These are phyloP conservation scores for Sedum album DNA, from an alignment of 164 flowering plant genomes.

Conservation along the genomic window DNA sequence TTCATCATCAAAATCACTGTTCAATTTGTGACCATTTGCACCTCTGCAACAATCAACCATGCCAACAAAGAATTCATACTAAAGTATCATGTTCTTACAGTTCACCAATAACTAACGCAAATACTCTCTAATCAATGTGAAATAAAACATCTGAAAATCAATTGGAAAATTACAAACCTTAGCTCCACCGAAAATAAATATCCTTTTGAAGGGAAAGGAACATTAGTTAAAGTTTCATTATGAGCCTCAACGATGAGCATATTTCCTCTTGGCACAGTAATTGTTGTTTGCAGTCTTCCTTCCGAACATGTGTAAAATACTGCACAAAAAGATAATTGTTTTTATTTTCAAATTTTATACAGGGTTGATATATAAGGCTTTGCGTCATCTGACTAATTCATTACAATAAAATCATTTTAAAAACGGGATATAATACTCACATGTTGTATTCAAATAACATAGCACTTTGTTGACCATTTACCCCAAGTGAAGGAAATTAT, in stretches of 20 bases:
- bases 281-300: constrained; percentile 49
- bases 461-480: background rate
- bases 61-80: background rate
- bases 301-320: constrained; percentile 39
- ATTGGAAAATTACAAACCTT: constrained; percentile 33
- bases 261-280: constrained; percentile 38
- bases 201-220: constrained; percentile 60
- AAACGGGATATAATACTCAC: background rate
- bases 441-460: background rate
- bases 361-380: background rate
- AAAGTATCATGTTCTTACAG: background rate
- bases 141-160: background rate
- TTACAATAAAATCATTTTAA: too few species aligned
- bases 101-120: too few species aligned
- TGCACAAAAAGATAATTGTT: constrained; percentile 17
- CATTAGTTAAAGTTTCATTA: constrained; percentile 54
- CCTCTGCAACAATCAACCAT: constrained; percentile 18
- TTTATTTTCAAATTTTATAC: background rate
- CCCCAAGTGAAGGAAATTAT: background rate
- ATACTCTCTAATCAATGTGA: background rate
- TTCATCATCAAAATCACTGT: constrained; percentile 17
- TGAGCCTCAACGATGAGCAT: constrained; percentile 52
- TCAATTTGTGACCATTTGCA: constrained; percentile 16
- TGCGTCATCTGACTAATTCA: too few species aligned
- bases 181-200: constrained; percentile 59